Evolutionary conservation across 768 basidiomycete species (phyloP), one percentile per base, ranked within the genome.

Genomic region (Leccinum boreale): DNA sequence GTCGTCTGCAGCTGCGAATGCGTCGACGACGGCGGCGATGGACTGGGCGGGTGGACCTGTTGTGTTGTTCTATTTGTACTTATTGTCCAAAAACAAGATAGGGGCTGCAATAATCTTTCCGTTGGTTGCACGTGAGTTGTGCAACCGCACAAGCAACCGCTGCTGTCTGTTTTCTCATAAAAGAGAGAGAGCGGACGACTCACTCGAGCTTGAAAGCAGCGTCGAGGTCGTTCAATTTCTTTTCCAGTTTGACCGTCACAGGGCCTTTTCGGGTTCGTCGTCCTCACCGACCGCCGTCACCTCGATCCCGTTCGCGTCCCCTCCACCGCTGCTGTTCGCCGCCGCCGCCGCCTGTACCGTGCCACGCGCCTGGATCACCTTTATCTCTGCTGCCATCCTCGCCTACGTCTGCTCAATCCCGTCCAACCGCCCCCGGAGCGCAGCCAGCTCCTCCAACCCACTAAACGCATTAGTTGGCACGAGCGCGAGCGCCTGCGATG

Each of bases 401-500:
- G 26, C 26, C 26, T 26, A 8, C 26, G 26, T 26, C 26, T 26
- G 26, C 26, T 26, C 26, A 1, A 26, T 26, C 26, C 26, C 26
- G 8, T 26, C 26, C 26, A 26, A 0, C 0, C 26, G 8, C 26
- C 26, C 26, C 26, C 26, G 26, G 26, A 26, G 26, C 0, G 26
- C 26, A 26, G 54, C 59, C 36, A 74, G 39, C 33, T 65, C 58
- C 0, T 65, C 66, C 7, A 53, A 52, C 56, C 60, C 59, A 42
- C 57, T 67, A 49, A 58, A 67, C 8, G 66, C 60, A 4, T 67
- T 58, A 35, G 67, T 46, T 9, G 68, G 71, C 12, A 69, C 64
- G 24, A 65, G 62, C 8, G 74, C 68, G 39, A 78, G 69, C 14
- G 74, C 74, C 39, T 74, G 74, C 12, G 74, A 74, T n/a, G 77